These are phyloP conservation scores for Neopestalotiopsis sp. DNA, from an alignment of 2,329 filamentous ascomycete genomes.

Conservation along the genomic window DNA sequence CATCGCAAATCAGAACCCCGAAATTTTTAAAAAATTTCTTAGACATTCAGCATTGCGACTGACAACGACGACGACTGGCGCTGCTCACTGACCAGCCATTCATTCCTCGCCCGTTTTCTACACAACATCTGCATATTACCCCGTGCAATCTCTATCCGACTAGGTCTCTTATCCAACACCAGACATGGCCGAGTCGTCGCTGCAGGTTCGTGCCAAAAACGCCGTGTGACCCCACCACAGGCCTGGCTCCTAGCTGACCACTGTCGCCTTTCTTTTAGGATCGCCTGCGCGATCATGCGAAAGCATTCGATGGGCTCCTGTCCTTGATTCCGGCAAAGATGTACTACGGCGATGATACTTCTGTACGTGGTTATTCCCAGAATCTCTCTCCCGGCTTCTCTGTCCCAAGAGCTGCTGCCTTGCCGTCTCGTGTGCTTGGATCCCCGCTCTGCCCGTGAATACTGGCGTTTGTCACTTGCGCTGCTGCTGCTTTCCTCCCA, in stretches of 20 bases:
- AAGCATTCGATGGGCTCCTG: constrained; percentile 85
- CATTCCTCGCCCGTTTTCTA: neutral
- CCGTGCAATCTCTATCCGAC: neutral
- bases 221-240: constrained; percentile 7
- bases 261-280: constrained; percentile 43
- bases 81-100: neutral
- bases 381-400: neutral
- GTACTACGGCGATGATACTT: constrained; percentile 87
- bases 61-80: constrained; percentile 2
- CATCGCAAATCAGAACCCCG: neutral
- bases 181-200: constrained; percentile 30
- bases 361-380: constrained; percentile 61
- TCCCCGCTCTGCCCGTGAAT: neutral
- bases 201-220: constrained; percentile 29
- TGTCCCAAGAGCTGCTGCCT: neutral
- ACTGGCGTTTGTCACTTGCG: neutral
- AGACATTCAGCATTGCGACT: neutral
- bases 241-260: constrained; percentile 15
- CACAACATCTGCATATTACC: neutral
- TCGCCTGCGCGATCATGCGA: constrained; percentile 62
- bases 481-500: neutral
- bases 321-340: constrained; percentile 89
- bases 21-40: neutral
- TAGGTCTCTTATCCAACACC: neutral
- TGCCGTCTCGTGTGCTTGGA: neutral